Percentiles rank a stretch among this genome's conserved stretches.
These are phyloP conservation scores for Martiniozyma asiatica DNA, from an alignment of 1,139 yeast genomes.

Conservation along the genomic window DNA sequence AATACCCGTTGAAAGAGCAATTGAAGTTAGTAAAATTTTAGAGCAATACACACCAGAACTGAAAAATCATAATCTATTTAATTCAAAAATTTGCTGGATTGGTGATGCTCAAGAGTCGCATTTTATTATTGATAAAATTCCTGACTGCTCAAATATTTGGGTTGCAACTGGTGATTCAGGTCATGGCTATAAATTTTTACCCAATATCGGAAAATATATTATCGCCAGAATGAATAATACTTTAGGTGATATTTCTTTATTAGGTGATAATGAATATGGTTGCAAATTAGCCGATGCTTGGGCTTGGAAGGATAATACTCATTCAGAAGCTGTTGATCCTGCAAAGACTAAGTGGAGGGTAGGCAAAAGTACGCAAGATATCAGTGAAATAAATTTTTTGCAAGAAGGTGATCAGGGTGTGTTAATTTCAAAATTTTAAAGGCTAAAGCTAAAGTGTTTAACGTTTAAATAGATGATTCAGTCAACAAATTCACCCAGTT, in stretches of 20 bases:
- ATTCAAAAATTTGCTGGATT: slow-evolving; percentile 35
- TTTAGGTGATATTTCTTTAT: slow-evolving; percentile 11
- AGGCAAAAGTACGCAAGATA: slow-evolving; percentile 19
- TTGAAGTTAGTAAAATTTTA: slow-evolving; percentile 15
- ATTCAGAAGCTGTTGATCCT: slow-evolving; percentile 17
- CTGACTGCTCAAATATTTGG: slow-evolving; percentile 21
- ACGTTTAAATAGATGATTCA: too few relatives aligned
- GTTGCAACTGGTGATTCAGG: slow-evolving; percentile 31
- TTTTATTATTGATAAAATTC: slow-evolving; percentile 32
- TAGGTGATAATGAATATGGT: slow-evolving; percentile 11
- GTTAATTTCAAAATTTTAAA: too few relatives aligned
- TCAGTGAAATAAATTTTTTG: slow-evolving; percentile 19
- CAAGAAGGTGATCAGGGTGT: too few relatives aligned
- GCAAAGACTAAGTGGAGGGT: slow-evolving; percentile 25
- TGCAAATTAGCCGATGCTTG: slow-evolving; percentile 20
- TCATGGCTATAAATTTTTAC: slow-evolving; percentile 32
- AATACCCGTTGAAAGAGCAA: slow-evolving; percentile 12
- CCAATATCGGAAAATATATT: slow-evolving; percentile 31
- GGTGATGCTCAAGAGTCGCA: slow-evolving; percentile 33
- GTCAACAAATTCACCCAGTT: too few relatives aligned
- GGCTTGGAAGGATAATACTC: slow-evolving; percentile 23
- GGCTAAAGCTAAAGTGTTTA: too few relatives aligned
- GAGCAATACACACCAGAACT: slow-evolving; percentile 27
- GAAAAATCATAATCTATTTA: slow-evolving; percentile 24
- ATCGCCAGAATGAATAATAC: slow-evolving; percentile 20